These are phyloP conservation scores for Pneumocystis wakefieldiae DNA, from an alignment of 1,139 yeast species.

Conservation along the genomic window DNA sequence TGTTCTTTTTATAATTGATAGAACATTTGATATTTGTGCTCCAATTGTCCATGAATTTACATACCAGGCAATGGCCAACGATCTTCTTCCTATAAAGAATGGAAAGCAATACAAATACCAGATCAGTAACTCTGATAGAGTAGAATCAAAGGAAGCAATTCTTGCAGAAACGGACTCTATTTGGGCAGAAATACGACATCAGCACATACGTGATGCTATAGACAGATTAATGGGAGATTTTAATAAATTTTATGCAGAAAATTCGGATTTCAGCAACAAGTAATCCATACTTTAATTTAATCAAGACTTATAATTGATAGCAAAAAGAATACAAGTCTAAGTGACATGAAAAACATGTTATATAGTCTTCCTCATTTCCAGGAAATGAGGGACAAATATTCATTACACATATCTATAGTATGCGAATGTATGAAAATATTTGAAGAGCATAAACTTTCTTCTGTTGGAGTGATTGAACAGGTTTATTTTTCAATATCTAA, in stretches of 20 bases:
- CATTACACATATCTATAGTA: conserved; percentile 28
- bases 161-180: conserved; percentile 56
- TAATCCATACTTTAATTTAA: not conserved
- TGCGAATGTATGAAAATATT: conserved; percentile 28
- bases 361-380: conserved; percentile 29
- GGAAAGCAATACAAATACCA: conserved; percentile 41
- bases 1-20: conserved; percentile 58
- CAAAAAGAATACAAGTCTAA: conserved; percentile 21
- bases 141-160: conserved; percentile 32
- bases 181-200: conserved; percentile 60
- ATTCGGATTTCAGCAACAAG: conserved; percentile 36
- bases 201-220: conserved; percentile 64
- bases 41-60: conserved; percentile 82
- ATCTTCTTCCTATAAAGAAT: conserved; percentile 36
- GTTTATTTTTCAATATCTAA: not conserved
- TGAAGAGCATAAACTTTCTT: conserved; percentile 21
- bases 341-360: conserved; percentile 29
- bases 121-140: conserved; percentile 49
- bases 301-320: not conserved
- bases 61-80: conserved; percentile 91
- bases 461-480: conserved; percentile 24
- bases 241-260: conserved; percentile 53
- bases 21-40: conserved; percentile 69
- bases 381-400: conserved; percentile 26
- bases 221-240: conserved; percentile 47